Evolutionary conservation across 2,329 filamentous ascomycete species (phyloP), one percentile per base, ranked within the genome.

Genomic region (Plenodomus biglobosus): DNA sequence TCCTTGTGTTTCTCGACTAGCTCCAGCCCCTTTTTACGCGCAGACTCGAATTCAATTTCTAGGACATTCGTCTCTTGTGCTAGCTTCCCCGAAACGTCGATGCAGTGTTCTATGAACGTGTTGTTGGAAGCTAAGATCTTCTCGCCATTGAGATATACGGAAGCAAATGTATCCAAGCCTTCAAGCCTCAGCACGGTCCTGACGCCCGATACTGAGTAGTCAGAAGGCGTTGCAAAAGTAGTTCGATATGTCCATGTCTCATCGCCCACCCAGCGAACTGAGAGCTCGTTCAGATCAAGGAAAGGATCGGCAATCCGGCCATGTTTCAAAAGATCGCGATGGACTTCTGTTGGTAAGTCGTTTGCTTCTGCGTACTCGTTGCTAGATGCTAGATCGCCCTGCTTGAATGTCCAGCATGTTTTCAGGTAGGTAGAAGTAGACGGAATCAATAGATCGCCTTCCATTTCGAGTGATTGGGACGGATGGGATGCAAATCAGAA

Each of bases 151-250:
- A 86, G 70, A 8, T 57, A 73, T 17, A 85, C 81, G 0, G 75
- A 80, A 1, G 82, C 81, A 53, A 83, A 85, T 0, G 84, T 86
- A 59, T 86, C 84, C 1, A 86, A 75, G 0, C 84, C 84, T 54
- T 85, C 77, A 45, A 86, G 85, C 3, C 81, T 78, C 5, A 86
- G 70, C 13, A 80, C 75, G 8, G 73, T 59, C 16, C 64, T 59
- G 22, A 65, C 48, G 18, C 61, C 52, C 2, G 58, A 44, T 19
- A 44, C 24, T 13, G 47, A 43, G n/a, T 73, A 45, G 1, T 58
- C 27, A 3, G 72, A 69, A 13, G 78, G 61, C 15, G 58, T 61
- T 38, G 69, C 64, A 51, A 58, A 58, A 1, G 19, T 48, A 10
- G 47, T 53, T 7, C 61, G 68, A 60, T 79, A 79, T 16, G 69